phyloP scores from a whole-genome alignment of 352 stramenopile genomes.

The Phytophthora idaei region DNA sequence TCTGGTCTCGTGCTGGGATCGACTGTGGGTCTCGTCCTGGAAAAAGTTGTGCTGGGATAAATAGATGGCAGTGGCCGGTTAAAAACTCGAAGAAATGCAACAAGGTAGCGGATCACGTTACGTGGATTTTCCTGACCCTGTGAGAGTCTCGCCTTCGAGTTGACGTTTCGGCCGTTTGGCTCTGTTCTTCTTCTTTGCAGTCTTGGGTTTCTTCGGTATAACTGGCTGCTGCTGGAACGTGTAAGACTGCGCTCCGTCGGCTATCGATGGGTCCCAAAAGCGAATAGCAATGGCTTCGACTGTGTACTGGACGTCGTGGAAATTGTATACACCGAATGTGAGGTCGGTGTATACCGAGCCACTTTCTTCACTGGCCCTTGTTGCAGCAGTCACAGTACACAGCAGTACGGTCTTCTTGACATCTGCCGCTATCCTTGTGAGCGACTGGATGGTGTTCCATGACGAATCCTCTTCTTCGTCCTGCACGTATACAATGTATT shows the following conservation, averaged over 20 bases:
- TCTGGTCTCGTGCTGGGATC: constrained; percentile 83
- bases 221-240: constrained; percentile 48
- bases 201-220: constrained; percentile 42
- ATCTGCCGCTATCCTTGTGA: constrained; percentile 75
- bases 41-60: constrained; percentile 61
- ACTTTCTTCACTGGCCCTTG: not conserved
- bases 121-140: constrained; percentile 8
- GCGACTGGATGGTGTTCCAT: constrained; percentile 66
- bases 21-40: constrained; percentile 62
- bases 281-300: constrained; percentile 56
- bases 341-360: constrained; percentile 7
- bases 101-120: constrained; percentile 3
- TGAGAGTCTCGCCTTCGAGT: constrained; percentile 4
- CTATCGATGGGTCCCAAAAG: constrained; percentile 55
- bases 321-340: constrained; percentile 37
- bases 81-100: constrained; percentile 12
- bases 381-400: constrained; percentile 43
- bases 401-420: constrained; percentile 83
- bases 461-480: constrained; percentile 11
- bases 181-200: constrained; percentile 36
- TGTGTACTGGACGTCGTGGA: constrained; percentile 41
- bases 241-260: constrained; percentile 30
- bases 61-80: not conserved
- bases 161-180: constrained; percentile 31
- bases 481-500: constrained; percentile 76